phyloP scores from a whole-genome alignment of 106 monocot species.

The Dioscorea alata region DNA sequence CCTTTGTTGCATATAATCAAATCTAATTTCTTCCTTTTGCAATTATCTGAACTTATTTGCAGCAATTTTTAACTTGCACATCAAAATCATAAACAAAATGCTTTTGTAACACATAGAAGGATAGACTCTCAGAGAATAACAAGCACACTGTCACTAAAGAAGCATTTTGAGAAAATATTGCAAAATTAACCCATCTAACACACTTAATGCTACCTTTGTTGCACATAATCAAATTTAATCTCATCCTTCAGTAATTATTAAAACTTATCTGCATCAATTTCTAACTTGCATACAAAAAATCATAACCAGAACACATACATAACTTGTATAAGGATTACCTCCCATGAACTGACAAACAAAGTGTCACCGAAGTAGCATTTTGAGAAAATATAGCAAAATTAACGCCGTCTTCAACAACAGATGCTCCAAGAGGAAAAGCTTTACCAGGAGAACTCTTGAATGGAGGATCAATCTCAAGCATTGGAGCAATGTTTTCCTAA shows the following conservation, averaged over 20 bases:
- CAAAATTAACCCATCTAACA: not conserved
- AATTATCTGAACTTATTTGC: not conserved
- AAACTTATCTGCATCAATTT: not conserved
- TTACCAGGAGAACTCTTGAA: constrained; percentile 61
- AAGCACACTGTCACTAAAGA: constrained; percentile 45
- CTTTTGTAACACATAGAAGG: not conserved
- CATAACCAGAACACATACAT: not conserved
- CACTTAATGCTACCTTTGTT: not conserved
- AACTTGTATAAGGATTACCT: constrained; percentile 20
- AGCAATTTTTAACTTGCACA: not conserved
- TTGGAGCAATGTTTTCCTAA: constrained; percentile 27
- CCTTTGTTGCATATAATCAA: not conserved
- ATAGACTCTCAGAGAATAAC: constrained; percentile 31
- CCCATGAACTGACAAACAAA: constrained; percentile 47
- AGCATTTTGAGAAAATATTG: not conserved
- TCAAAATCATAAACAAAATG: not conserved
- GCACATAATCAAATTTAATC: not conserved
- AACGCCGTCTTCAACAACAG: constrained; percentile 56
- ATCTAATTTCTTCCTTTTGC: not conserved
- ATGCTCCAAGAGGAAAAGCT: constrained; percentile 73
- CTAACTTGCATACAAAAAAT: not conserved
- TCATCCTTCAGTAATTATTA: not conserved
- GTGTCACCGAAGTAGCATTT: constrained; percentile 65
- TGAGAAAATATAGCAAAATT: constrained; percentile 87
- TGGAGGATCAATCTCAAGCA: constrained; percentile 10